Evolutionary conservation across 164 flowering plant genomes (phyloP).

Genomic region (Nymphaea colorata): DNA sequence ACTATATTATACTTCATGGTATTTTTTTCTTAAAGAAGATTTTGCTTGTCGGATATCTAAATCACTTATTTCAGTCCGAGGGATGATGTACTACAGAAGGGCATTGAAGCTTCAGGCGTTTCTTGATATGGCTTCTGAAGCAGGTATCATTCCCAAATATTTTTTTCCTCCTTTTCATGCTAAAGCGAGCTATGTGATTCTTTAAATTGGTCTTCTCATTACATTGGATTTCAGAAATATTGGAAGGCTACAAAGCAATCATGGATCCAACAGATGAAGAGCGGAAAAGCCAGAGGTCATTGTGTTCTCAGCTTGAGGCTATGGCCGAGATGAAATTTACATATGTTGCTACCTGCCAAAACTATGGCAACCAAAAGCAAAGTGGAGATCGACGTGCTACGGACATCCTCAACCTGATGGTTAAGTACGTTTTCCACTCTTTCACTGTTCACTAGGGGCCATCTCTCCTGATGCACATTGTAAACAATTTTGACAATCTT

Average conservation of each 20-base stretch:
- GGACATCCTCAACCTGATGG: slow-evolving; percentile 68
- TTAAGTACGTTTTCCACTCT: slow-evolving; percentile 43
- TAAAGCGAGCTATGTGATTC: slow-evolving; percentile 37
- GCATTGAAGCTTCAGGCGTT: slow-evolving; percentile 95
- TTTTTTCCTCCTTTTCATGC: not conserved
- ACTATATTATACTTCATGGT: slow-evolving; percentile 20
- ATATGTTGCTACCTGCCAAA: slow-evolving; percentile 82
- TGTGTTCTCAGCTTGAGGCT: slow-evolving; percentile 75
- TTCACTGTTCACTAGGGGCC: slow-evolving; percentile 1
- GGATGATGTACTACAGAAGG: slow-evolving; percentile 96
- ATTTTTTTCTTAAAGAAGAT: not conserved
- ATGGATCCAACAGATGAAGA: slow-evolving; percentile 65
- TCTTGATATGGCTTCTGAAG: slow-evolving; percentile 87
- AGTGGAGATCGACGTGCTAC: slow-evolving; percentile 60
- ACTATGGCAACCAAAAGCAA: slow-evolving; percentile 76
- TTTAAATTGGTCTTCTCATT: slow-evolving; percentile 9
- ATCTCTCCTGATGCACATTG: not conserved
- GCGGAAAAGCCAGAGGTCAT: slow-evolving; percentile 72
- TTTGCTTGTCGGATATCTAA: not conserved
- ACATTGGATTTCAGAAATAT: slow-evolving; percentile 49
- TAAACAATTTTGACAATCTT: too few species aligned
- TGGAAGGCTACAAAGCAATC: slow-evolving; percentile 82
- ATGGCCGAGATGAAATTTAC: slow-evolving; percentile 93
- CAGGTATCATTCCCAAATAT: slow-evolving; percentile 35
- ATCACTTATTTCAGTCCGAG: slow-evolving; percentile 54